These are phyloP conservation scores for Cytidiella melzeri DNA, from an alignment of 768 basidiomycete genomes.

Conservation along the genomic window DNA sequence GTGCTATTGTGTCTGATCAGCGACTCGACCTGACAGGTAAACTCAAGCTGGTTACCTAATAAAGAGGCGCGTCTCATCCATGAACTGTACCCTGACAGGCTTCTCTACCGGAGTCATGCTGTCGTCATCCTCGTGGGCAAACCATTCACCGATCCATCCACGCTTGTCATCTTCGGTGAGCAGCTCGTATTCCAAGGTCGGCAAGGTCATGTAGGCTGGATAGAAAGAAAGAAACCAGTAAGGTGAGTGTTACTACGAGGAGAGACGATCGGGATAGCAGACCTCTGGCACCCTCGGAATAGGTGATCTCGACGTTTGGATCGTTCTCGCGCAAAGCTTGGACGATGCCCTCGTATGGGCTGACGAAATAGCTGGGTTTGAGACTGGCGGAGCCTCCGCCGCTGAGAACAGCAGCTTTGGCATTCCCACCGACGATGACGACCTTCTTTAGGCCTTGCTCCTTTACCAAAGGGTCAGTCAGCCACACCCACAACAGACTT, in stretches of 20 bases:
- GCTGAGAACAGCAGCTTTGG: conserved; percentile 53
- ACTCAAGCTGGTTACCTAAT: conserved; percentile 16
- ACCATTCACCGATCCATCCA: conserved; percentile 65
- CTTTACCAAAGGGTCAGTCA: conserved; percentile 1
- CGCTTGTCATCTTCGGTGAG: conserved; percentile 50
- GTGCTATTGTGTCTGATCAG: conserved; percentile 11
- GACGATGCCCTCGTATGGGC: conserved; percentile 72
- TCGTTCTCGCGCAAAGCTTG: conserved; percentile 42
- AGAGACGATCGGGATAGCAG: conserved; percentile 13
- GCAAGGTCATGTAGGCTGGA: conserved; percentile 57
- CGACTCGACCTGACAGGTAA: background rate
- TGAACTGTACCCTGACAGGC: conserved; percentile 25
- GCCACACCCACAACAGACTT: background rate
- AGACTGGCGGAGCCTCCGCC: conserved; percentile 72
- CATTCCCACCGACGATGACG: conserved; percentile 71
- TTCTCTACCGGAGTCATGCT: conserved; percentile 42
- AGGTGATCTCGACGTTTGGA: conserved; percentile 46
- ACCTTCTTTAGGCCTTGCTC: conserved; percentile 50
- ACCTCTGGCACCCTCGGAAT: conserved; percentile 68
- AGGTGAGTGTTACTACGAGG: background rate
- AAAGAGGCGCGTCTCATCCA: conserved; percentile 27
- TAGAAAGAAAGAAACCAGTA: background rate
- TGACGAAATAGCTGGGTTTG: conserved; percentile 69
- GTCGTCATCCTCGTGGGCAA: conserved; percentile 49
- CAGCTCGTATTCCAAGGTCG: conserved; percentile 64